Percentiles rank a stretch among this genome's conserved stretches.
Evolutionary conservation across 2,329 filamentous ascomycete species (phyloP).

Genomic region (Trichophaea hybrida): DNA sequence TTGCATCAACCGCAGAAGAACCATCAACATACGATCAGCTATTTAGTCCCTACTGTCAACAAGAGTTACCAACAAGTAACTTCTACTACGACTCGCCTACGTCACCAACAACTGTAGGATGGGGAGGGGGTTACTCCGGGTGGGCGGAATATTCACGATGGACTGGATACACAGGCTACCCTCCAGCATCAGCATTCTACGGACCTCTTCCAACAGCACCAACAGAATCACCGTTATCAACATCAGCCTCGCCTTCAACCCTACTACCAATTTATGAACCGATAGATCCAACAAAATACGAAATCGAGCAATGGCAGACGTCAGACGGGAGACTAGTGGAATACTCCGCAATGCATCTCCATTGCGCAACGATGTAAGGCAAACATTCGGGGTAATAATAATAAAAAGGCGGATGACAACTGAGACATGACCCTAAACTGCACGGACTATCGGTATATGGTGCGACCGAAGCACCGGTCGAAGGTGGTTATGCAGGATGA

Average conservation of each 20-base stretch:
- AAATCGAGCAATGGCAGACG: conserved; percentile 19
- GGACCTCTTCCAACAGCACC: conserved; percentile 7
- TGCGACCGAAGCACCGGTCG: not conserved
- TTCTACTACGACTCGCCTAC: not conserved
- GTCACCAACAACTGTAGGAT: not conserved
- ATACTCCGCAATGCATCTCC: conserved; percentile 20
- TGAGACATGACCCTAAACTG: not conserved
- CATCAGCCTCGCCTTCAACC: not conserved
- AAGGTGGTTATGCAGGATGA: not conserved
- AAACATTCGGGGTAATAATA: not conserved
- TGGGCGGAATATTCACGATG: not conserved
- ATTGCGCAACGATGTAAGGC: conserved; percentile 20
- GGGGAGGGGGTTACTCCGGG: too few relatives aligned
- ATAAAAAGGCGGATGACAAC: not conserved
- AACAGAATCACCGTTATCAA: conserved; percentile 1
- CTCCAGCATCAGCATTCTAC: conserved; percentile 22
- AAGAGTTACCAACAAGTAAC: not conserved
- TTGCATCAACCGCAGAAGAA: not conserved
- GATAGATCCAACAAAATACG: conserved; percentile 16
- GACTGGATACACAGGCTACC: conserved; percentile 19
- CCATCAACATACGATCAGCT: not conserved
- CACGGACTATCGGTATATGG: not conserved
- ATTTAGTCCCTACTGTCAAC: not conserved
- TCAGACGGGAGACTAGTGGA: conserved; percentile 19
- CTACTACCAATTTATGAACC: not conserved